A percentile compares a stretch with the other conserved stretches of the same genome.
phyloP scores from a whole-genome alignment of 345 rosid species.

The Eucalyptus sp. region DNA sequence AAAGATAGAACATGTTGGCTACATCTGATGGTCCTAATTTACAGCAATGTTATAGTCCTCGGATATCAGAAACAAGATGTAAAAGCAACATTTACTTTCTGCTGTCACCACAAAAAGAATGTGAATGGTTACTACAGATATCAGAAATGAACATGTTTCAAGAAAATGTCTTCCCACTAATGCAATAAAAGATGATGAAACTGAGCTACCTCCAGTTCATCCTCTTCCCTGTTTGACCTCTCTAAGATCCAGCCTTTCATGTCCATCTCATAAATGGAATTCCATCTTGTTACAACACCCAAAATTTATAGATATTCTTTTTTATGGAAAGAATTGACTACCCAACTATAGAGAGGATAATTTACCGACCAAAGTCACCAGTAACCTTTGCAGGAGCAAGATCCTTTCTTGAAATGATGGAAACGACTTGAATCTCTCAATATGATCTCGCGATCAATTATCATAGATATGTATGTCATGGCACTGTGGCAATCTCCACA shows the following conservation, averaged over 20 bases:
- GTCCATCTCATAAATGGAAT: neutral
- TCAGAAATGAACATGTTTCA: neutral
- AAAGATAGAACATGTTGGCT: neutral
- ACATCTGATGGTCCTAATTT: neutral
- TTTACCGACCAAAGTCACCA: slow-evolving; percentile 31
- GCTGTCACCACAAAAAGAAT: neutral
- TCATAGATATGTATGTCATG: slow-evolving; percentile 53
- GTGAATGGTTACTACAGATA: neutral
- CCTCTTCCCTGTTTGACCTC: neutral
- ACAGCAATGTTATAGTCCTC: neutral
- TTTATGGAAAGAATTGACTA: neutral
- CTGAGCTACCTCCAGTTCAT: neutral
- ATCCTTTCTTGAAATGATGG: slow-evolving; percentile 78
- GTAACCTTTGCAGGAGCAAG: slow-evolving; percentile 73
- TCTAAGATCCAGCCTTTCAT: neutral
- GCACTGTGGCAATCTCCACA: slow-evolving; percentile 85
- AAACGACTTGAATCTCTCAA: slow-evolving; percentile 85
- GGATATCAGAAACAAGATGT: neutral
- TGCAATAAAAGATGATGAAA: neutral
- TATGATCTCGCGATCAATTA: slow-evolving; percentile 60
- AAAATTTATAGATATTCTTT: neutral
- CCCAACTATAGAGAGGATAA: neutral
- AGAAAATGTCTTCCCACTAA: neutral
- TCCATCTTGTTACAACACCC: neutral
- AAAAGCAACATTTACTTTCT: neutral